Percentiles rank a stretch among this genome's conserved stretches.
phyloP scores from a whole-genome alignment of 2,329 filamentous ascomycete species.

The Pyricularia sp. region DNA sequence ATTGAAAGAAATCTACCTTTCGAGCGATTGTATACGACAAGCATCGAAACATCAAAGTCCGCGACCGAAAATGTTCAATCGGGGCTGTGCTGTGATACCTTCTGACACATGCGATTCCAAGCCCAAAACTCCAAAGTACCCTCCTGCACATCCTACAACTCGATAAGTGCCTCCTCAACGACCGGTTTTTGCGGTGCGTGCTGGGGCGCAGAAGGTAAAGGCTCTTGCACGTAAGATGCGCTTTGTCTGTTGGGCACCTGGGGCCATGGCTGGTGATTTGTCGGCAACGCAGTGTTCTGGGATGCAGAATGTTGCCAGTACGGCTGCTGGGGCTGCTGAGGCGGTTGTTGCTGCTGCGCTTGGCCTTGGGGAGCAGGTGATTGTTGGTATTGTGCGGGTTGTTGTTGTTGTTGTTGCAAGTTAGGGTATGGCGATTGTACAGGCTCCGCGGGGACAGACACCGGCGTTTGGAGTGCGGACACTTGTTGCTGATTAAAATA shows the following conservation, averaged over 20 bases:
- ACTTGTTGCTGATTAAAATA: slow-evolving; percentile 39
- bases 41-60: neutral
- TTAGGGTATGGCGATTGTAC: slow-evolving; percentile 42
- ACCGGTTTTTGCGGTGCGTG: slow-evolving; percentile 49
- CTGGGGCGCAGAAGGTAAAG: slow-evolving; percentile 57
- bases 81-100: neutral
- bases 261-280: slow-evolving; percentile 28
- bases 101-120: neutral
- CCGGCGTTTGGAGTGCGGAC: slow-evolving; percentile 24
- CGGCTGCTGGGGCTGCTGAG: slow-evolving; percentile 28
- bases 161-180: slow-evolving; percentile 72
- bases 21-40: neutral
- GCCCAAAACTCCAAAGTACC: neutral
- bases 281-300: slow-evolving; percentile 31
- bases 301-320: slow-evolving; percentile 39
- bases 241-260: slow-evolving; percentile 27
- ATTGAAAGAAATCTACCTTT: neutral
- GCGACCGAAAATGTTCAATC: neutral
- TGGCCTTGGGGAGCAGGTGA: slow-evolving; percentile 30
- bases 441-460: slow-evolving; percentile 30
- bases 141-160: slow-evolving; percentile 33
- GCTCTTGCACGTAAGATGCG: slow-evolving; percentile 44
- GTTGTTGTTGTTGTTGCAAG: slow-evolving; percentile 29
- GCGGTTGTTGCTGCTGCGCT: slow-evolving; percentile 25
- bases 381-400: slow-evolving; percentile 30